phyloP scores from a whole-genome alignment of 176 grass and related monocot genomes.

The Bonia amplexicaulis region DNA sequence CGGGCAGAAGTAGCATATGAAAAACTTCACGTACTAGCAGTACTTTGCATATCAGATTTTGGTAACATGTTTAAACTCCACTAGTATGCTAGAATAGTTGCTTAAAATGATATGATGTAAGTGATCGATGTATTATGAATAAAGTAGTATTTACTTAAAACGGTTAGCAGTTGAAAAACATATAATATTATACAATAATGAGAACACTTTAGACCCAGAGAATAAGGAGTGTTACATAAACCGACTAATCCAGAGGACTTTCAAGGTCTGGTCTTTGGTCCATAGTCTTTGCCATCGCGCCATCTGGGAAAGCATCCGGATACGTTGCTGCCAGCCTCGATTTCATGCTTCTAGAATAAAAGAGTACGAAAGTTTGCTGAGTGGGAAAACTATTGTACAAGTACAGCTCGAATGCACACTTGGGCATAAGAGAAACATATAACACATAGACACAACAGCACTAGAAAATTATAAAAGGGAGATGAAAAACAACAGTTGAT shows the following conservation, averaged over 20 bases:
- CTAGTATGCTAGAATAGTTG: too few species aligned
- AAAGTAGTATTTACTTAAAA: too few species aligned
- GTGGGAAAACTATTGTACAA: background rate
- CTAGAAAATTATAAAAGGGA: slow-evolving; percentile 1
- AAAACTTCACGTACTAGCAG: too few species aligned
- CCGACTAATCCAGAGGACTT: slow-evolving; percentile 38
- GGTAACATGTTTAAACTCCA: too few species aligned
- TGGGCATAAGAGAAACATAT: background rate
- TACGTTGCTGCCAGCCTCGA: slow-evolving; percentile 66
- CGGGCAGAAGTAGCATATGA: too few species aligned
- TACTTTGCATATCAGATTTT: too few species aligned
- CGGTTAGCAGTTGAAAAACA: too few species aligned
- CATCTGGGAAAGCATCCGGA: slow-evolving; percentile 87
- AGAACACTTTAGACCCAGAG: too few species aligned
- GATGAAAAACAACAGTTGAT: background rate
- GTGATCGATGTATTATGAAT: too few species aligned
- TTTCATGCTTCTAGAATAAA: slow-evolving; percentile 64
- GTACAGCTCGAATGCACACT: background rate
- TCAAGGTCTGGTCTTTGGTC: slow-evolving; percentile 94
- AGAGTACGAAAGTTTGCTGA: background rate
- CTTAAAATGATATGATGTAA: too few species aligned
- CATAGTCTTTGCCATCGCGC: slow-evolving; percentile 33
- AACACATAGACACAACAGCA: background rate
- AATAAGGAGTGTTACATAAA: too few species aligned
- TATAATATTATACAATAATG: too few species aligned